Base-by-base conservation (phyloP, 768 basidiomycete species). In the Mycena capillaripes region DNA sequence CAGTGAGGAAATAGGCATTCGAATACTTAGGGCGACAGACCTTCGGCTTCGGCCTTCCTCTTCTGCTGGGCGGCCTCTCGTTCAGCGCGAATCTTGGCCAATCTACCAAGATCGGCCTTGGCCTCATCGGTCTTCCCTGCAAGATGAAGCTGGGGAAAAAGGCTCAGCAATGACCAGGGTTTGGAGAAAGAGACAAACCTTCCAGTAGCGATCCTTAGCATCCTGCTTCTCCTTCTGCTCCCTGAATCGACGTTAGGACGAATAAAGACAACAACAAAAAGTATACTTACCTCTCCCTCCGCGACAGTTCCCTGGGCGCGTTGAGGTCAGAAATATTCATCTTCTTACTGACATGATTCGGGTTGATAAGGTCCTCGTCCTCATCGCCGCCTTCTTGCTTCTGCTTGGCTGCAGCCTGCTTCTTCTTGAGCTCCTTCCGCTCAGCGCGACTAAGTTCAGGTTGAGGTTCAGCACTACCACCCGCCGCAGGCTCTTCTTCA, bases 181-280 rank as follows among this genome's bases (percentile, higher is more conserved):
- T 3, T 25, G 25, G 78, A 42, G 29, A 19, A 42, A 16, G 21
- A 21, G 19, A 73, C 85, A 1, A 30, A 94, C 93, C 89, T 97
- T 95, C 92, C 92, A 92, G 81, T 97, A 97, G 29, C 89, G 86
- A 30, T 96, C 95, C 79, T 95, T 90, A 2, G 96, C 95, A 1
- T 96, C 96, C 77, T 93, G 88, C 85, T 96, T 97, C 82, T 97
- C 96, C 79, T 97, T 96, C 78, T 91, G 92, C 79, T 98, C 97
- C 74, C 97, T 97, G 72, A 11, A 42, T 53, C n/a, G 17, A 34
- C 16, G 62, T 74, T 30, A 69, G 50, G 9, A 36, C 32, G 19
- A 62, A 38, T 36, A 25, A 42, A 6, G 8, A 34, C 3, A 62
- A 36, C 19, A 67, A 32, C 23, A 34, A 69, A 4, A 32, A 42